A percentile compares a stretch with the other conserved stretches of the same genome.
Evolutionary conservation across 2,329 filamentous ascomycete species (phyloP).

Genomic region (Claviceps pazoutovae): DNA sequence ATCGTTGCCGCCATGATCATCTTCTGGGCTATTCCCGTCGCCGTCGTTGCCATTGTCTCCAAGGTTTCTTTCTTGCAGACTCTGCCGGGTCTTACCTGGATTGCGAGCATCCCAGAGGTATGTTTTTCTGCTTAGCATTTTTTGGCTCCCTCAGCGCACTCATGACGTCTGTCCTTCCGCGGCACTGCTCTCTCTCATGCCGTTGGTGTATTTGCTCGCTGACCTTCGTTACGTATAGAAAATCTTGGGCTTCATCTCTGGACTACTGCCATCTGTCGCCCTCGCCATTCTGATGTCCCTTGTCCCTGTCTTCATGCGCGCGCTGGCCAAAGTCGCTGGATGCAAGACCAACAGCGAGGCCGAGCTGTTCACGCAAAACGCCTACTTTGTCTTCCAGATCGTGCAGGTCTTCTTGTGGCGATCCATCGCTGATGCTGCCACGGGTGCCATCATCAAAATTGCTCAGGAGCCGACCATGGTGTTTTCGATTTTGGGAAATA

Average conservation of each 20-base stretch:
- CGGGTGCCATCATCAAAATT: constrained; percentile 51
- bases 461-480: constrained; percentile 45
- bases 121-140: constrained; percentile 1
- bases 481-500: constrained; percentile 51
- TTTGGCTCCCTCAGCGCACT: too few relatives aligned
- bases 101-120: constrained; percentile 50
- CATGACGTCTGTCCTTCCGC: background rate
- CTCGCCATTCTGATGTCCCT: constrained; percentile 72
- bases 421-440: constrained; percentile 67
- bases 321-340: constrained; percentile 63
- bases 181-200: background rate
- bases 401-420: constrained; percentile 88
- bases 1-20: constrained; percentile 62
- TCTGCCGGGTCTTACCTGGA: constrained; percentile 59
- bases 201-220: too few relatives aligned
- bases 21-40: constrained; percentile 71
- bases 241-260: constrained; percentile 68
- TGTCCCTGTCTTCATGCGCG: constrained; percentile 53
- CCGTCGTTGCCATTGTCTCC: constrained; percentile 69
- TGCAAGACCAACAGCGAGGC: constrained; percentile 65
- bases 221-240: constrained; percentile 7
- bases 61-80: constrained; percentile 61
- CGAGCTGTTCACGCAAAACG: constrained; percentile 82
- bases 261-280: constrained; percentile 65
- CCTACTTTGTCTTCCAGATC: constrained; percentile 82